phyloP scores from a whole-genome alignment of 495 filamentous ascomycete species.

The Massariosphaeria phaeospora region DNA sequence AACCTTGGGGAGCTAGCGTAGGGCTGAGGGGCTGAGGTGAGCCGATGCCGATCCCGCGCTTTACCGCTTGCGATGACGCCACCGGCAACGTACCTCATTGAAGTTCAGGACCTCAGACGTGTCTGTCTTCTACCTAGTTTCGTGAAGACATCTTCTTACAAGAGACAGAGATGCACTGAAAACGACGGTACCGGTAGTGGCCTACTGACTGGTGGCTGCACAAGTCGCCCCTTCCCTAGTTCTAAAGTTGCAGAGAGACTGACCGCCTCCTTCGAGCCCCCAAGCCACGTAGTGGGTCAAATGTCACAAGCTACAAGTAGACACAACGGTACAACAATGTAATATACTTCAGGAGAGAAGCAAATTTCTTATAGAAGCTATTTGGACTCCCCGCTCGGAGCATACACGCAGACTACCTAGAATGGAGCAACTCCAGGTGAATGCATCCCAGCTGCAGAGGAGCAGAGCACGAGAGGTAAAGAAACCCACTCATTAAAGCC shows the following conservation, averaged over 20 bases:
- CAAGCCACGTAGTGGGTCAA: too few species aligned
- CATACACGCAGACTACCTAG: neutral
- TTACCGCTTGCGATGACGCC: constrained; percentile 16
- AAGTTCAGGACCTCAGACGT: too few species aligned
- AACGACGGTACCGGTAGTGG: too few species aligned
- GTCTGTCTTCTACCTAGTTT: too few species aligned
- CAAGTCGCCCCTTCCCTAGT: too few species aligned
- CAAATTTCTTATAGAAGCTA: neutral
- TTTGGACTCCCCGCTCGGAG: neutral
- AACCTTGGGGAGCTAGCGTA: constrained; percentile 1
- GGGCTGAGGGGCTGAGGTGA: constrained; percentile 1
- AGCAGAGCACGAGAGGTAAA: neutral
- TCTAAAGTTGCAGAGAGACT: too few species aligned
- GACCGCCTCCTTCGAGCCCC: too few species aligned
- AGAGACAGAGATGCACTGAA: too few species aligned
- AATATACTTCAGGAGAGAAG: neutral
- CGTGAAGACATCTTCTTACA: too few species aligned
- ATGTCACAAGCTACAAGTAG: too few species aligned
- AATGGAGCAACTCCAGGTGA: neutral
- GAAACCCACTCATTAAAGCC: constrained; percentile 11
- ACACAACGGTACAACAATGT: neutral
- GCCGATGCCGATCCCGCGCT: constrained; percentile 4
- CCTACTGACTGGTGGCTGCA: too few species aligned
- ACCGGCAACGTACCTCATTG: constrained; percentile 15
- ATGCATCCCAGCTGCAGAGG: neutral